A percentile compares a stretch with the other conserved stretches of the same genome.
These are phyloP conservation scores for Ilyonectria robusta DNA, from an alignment of 2,329 filamentous ascomycete genomes.

Conservation along the genomic window DNA sequence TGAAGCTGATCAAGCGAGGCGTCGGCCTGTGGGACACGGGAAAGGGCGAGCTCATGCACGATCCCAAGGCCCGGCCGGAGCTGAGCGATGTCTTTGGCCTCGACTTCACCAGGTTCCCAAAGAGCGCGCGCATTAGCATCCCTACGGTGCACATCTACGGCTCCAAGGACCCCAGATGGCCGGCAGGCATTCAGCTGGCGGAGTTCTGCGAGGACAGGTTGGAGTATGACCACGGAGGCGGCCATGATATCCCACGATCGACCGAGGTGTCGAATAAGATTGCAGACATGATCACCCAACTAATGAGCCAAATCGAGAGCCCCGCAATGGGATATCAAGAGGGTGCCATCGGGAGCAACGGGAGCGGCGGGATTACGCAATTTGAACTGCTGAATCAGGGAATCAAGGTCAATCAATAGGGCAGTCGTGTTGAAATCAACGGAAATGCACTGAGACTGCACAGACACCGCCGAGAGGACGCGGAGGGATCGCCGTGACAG, in stretches of 20 bases:
- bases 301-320: constrained; percentile 8
- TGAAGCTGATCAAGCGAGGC: constrained; percentile 16
- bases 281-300: constrained; percentile 6
- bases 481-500: too few relatives aligned
- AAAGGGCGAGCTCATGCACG: constrained; percentile 6
- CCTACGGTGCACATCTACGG: constrained; percentile 18
- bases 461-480: too few relatives aligned
- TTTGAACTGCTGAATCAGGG: not conserved
- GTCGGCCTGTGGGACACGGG: constrained; percentile 16
- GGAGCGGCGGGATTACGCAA: not conserved
- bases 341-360: not conserved
- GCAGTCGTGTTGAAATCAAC: too few relatives aligned
- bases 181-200: constrained; percentile 12
- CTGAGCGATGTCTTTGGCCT: constrained; percentile 17
- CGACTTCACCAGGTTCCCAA: constrained; percentile 14
- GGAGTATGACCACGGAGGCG: constrained; percentile 19
- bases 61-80: not conserved
- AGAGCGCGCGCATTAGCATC: constrained; percentile 11
- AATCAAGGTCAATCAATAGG: not conserved
- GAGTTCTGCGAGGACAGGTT: constrained; percentile 14
- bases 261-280: constrained; percentile 8
- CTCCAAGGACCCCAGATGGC: constrained; percentile 19
- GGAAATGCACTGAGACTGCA: too few relatives aligned
- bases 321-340: not conserved
- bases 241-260: constrained; percentile 15